Percentiles rank a stretch among this genome's conserved stretches.
phyloP scores from a whole-genome alignment of 1,284 basidiomycete species.

The Pulveroboletus sp. region DNA sequence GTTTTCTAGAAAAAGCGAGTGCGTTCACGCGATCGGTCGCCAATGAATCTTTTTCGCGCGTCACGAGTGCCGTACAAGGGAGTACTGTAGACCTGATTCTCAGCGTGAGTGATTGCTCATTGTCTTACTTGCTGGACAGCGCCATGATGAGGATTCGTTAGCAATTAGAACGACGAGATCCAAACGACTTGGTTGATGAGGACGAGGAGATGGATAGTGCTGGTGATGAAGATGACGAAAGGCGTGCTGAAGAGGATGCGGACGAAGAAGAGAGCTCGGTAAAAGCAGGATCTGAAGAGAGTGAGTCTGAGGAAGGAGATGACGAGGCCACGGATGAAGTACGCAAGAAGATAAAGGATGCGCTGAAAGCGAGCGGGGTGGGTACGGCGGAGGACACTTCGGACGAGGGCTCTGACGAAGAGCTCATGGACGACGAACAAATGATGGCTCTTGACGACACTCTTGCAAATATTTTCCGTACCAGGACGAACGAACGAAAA shows the following conservation, averaged over 20 bases:
- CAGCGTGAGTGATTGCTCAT: slow-evolving; percentile 54
- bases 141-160: slow-evolving; percentile 35
- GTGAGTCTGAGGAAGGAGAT: slow-evolving; percentile 46
- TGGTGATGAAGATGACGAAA: slow-evolving; percentile 39
- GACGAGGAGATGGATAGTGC: slow-evolving; percentile 40
- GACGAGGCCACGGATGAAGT: slow-evolving; percentile 67
- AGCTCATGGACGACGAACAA: slow-evolving; percentile 92
- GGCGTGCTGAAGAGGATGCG: slow-evolving; percentile 42
- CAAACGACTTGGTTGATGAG: slow-evolving; percentile 54
- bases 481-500: slow-evolving; percentile 63
- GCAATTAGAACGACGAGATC: slow-evolving; percentile 80
- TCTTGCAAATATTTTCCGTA: slow-evolving; percentile 85
- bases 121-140: neutral
- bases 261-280: slow-evolving; percentile 44
- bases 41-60: slow-evolving; percentile 79
- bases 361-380: slow-evolving; percentile 73
- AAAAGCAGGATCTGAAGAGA: slow-evolving; percentile 36
- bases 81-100: slow-evolving; percentile 85
- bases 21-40: slow-evolving; percentile 82
- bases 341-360: slow-evolving; percentile 75
- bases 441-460: slow-evolving; percentile 97
- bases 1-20: slow-evolving; percentile 84
- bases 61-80: slow-evolving; percentile 69
- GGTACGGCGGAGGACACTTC: slow-evolving; percentile 52
- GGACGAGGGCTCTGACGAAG: slow-evolving; percentile 50